Evolutionary conservation across 2,329 filamentous ascomycete species (phyloP).

Genomic region (Sclerotinia sclerotiorum): DNA sequence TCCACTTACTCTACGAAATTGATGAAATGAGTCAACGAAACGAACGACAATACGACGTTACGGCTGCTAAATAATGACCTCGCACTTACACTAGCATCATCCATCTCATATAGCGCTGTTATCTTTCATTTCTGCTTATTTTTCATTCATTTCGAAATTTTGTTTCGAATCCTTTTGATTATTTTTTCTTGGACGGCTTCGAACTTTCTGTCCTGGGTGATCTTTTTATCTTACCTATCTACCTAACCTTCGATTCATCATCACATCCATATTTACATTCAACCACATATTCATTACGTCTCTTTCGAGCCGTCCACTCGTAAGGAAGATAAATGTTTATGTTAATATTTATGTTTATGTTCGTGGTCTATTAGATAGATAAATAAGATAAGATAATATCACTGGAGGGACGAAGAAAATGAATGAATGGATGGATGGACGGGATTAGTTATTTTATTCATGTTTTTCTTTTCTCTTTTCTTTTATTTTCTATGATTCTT

Average conservation of each 20-base stretch:
- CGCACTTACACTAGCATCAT: slow-evolving; percentile 2
- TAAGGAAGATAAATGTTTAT: background rate
- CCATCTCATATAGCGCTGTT: slow-evolving; percentile 12
- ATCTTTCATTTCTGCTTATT: slow-evolving; percentile 4
- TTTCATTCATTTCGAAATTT: background rate
- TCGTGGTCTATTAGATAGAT: background rate
- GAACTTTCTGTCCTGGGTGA: background rate
- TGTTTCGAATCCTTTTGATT: background rate
- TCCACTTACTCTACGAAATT: slow-evolving; percentile 4
- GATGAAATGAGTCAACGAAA: slow-evolving; percentile 16
- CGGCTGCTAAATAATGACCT: slow-evolving; percentile 18
- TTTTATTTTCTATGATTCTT: background rate
- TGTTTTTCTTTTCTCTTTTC: background rate
- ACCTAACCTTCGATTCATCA: background rate
- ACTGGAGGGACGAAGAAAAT: background rate
- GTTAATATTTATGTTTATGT: background rate
- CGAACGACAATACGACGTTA: slow-evolving; percentile 13
- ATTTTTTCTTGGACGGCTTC: background rate
- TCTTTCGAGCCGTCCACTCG: background rate
- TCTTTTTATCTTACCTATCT: background rate
- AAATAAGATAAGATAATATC: background rate
- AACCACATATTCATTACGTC: background rate
- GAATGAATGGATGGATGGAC: background rate
- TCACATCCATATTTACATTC: background rate
- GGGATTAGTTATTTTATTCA: background rate